A percentile compares a stretch with the other conserved stretches of the same genome.
Evolutionary conservation across 495 filamentous ascomycete species (phyloP).

Genomic region (Trichoderma asperelloides): DNA sequence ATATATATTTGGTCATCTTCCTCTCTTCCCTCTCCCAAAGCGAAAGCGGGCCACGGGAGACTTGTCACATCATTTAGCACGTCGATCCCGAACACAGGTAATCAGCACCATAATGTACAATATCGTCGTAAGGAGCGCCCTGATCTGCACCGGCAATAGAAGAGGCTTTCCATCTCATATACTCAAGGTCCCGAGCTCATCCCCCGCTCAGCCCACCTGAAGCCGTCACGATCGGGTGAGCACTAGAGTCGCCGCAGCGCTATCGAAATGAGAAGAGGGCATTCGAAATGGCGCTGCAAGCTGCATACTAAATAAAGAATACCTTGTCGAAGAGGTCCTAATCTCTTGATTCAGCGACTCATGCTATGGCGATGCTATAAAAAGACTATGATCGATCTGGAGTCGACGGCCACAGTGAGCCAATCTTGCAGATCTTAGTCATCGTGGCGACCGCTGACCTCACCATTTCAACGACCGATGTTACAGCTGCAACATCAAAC

Average conservation of each 20-base stretch:
- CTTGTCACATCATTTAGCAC: not conserved
- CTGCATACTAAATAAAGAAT: not conserved
- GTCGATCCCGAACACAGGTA: too few species aligned
- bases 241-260: too few species aligned
- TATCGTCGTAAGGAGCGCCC: slow-evolving; percentile 38
- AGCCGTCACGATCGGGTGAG: slow-evolving; percentile 28
- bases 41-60: not conserved
- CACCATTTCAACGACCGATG: not conserved
- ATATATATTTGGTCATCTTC: too few species aligned
- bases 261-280: too few species aligned
- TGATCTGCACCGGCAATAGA: slow-evolving; percentile 43
- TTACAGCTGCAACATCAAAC: not conserved
- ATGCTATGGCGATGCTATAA: too few species aligned
- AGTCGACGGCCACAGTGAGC: too few species aligned
- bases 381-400: too few species aligned
- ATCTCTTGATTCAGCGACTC: too few species aligned
- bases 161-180: slow-evolving; percentile 42
- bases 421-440: not conserved
- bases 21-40: too few species aligned
- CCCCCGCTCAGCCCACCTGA: slow-evolving; percentile 32
- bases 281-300: not conserved
- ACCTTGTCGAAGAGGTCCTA: too few species aligned
- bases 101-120: slow-evolving; percentile 48
- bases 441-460: not conserved
- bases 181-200: slow-evolving; percentile 45